These are phyloP conservation scores for Aspergillus novoparasiticus DNA, from an alignment of 2,329 filamentous ascomycete species.

Conservation along the genomic window DNA sequence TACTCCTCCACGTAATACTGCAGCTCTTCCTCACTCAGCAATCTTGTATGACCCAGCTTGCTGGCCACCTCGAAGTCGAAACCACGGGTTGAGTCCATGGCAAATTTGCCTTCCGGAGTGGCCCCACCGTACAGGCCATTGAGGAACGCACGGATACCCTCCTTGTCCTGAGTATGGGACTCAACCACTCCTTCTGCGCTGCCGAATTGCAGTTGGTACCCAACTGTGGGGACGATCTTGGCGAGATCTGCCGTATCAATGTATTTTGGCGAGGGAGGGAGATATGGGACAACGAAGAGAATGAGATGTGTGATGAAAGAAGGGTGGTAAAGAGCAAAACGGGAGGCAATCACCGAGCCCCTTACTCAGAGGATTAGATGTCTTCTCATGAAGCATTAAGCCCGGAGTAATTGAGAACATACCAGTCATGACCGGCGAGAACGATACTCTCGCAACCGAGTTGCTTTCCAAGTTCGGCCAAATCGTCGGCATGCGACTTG, in stretches of 20 bases:
- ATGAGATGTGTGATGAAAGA: slow-evolving; percentile 9
- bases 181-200: slow-evolving; percentile 8
- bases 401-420: neutral
- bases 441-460: slow-evolving; percentile 9
- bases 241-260: neutral
- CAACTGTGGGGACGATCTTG: slow-evolving; percentile 1
- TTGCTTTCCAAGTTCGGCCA: slow-evolving; percentile 6
- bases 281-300: slow-evolving; percentile 9
- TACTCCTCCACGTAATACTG: slow-evolving; percentile 10
- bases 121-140: slow-evolving; percentile 10
- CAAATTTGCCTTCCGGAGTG: slow-evolving; percentile 8
- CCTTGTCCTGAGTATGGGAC: slow-evolving; percentile 6
- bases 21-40: slow-evolving; percentile 7
- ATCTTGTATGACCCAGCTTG: neutral
- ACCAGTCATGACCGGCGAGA: slow-evolving; percentile 12
- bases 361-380: neutral
- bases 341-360: slow-evolving; percentile 10
- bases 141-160: slow-evolving; percentile 6
- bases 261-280: slow-evolving; percentile 6
- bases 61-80: slow-evolving; percentile 3
- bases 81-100: slow-evolving; percentile 2
- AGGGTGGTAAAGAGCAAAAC: slow-evolving; percentile 6
- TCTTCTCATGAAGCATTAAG: neutral
- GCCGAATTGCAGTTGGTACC: slow-evolving; percentile 10
- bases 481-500: slow-evolving; percentile 9